Percentiles rank a stretch among this genome's conserved stretches.
Conservation (phyloP, 768 basidiomycete genomes). For the Leccinum subtestaceum region DNA sequence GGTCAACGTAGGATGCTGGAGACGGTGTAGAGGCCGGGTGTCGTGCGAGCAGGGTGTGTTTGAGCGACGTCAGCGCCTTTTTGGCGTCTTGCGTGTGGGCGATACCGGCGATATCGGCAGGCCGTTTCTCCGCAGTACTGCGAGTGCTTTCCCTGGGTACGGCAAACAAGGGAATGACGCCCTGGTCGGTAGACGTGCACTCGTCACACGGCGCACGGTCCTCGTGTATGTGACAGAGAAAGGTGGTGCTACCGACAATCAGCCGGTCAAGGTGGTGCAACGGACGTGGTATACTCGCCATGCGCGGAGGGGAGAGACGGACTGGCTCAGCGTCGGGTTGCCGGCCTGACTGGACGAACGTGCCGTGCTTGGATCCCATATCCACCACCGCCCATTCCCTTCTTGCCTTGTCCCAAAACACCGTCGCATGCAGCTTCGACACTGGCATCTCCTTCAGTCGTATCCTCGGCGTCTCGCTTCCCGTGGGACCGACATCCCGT, state of each 20-base stretch:
- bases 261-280: constrained; percentile 64
- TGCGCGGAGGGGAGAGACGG: constrained; percentile 62
- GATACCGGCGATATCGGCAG: constrained; percentile 9
- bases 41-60: constrained; percentile 59
- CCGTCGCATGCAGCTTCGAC: constrained; percentile 75
- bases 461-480: constrained; percentile 56
- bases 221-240: constrained; percentile 67
- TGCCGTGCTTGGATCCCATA: constrained; percentile 85
- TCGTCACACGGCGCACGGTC: constrained; percentile 57
- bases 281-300: constrained; percentile 64
- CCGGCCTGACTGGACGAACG: constrained; percentile 46
- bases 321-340: constrained; percentile 29
- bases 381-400: constrained; percentile 74
- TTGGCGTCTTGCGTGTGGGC: constrained; percentile 42
- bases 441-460: constrained; percentile 83
- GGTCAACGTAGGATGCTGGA: constrained; percentile 50
- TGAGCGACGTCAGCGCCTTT: constrained; percentile 64
- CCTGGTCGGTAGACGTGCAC: constrained; percentile 50
- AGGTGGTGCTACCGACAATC: constrained; percentile 68
- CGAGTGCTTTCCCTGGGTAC: constrained; percentile 15
- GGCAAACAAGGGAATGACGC: constrained; percentile 58
- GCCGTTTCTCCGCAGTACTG: constrained; percentile 21
- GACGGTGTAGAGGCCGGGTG: constrained; percentile 14
- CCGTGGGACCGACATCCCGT: constrained; percentile 56
- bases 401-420: constrained; percentile 62